Evolutionary conservation across 345 rosid species (phyloP), one percentile per base, ranked within the genome.

Genomic region (Pistacia atlantica): DNA sequence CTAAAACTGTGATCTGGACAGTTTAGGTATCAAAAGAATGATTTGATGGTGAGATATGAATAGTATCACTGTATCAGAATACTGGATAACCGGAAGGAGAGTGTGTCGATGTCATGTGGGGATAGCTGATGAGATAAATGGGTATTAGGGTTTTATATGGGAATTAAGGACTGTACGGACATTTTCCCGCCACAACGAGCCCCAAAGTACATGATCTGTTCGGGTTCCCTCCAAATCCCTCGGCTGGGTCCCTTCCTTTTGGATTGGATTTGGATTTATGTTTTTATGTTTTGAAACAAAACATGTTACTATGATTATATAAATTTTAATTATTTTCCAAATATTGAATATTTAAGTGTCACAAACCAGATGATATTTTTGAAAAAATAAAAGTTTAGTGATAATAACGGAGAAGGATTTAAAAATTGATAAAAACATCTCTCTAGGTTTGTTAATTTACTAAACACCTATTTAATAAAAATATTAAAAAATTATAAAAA

Each of bases 111-210:
- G 9, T 18, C 16, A 59, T 14, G 17, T 69, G 62, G 71, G 4
- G 18, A 57, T 28, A 12, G 38, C 55, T 70, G 37, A 5, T 18
- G 59, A 13, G 9, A 37, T 22, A 38, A 1, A 13, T 5, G 55
- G 28, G 45, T 12, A 58, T 55, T 22, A 22, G 25, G 25, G 25
- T 82, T 71, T 72, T 55, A 77, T 65, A 70, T 62, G 69, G 60
- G 80, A 78, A 65, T 11, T 46, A 79, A 60, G 91, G 91, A 82
- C 83, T 74, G 63, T 76, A 79, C 80, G 70, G 89, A 81, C 84
- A 84, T 84, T 88, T 88, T 88, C 88, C 91, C 91, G 91, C 89
- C 89, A 81, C 76, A 68, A 25, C 48, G 67, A 74, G 42, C 45
- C 71, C 67, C 67, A 42, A 31, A 48, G 31, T 18, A 61, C 48